Evolutionary conservation across 495 filamentous ascomycete species (phyloP), one percentile per base, ranked within the genome.

Genomic region (Penicillium malachiteum): DNA sequence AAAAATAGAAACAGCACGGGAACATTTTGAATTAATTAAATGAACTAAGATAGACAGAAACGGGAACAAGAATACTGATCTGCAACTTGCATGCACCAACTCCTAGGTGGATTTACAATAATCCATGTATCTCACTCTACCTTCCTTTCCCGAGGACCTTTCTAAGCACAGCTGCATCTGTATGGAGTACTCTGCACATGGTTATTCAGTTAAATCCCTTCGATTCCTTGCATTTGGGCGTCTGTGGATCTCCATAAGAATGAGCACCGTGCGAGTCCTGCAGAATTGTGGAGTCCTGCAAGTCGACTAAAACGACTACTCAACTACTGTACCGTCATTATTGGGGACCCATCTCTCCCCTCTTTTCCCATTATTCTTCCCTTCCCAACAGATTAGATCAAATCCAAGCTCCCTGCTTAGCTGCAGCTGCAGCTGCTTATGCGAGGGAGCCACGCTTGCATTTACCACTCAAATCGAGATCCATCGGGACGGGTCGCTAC

Each of bases 231-330:
- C 48, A 21, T 50, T 26, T 41, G 48, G 31, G 45, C 26, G 17
- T 11, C 18, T 46, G 48, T 50, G 48, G 48, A 50, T 41, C 26
- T 33, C 47, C 47, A 48, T 48, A 26, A 46, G 37, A 26, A 26
- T 26, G 26, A 43, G 8, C 21, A 17, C 45, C 53, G 51, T 47
- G 54, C 54, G 46, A 51, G 46, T 41, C 9, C 5, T 59, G 56
- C 56, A 56, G 56, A 56, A 59, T 12, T 51, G 56, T 63, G 56
- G 59, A 62, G 55, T 62, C 48, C 50, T 40, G 38, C 46, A 50
- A 33, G 33, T 52, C 17, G 40, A 50, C 39, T 7, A 56, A 56
- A 50, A 49, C 43, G 41, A 38, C 33, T 33, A 39, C 21, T 11
- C 32, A 37, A 16, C n/a, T 26, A 30, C 37, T 39, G 21, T 8